phyloP scores from a whole-genome alignment of 73 alveolate species.

The Urostyla sp. region DNA sequence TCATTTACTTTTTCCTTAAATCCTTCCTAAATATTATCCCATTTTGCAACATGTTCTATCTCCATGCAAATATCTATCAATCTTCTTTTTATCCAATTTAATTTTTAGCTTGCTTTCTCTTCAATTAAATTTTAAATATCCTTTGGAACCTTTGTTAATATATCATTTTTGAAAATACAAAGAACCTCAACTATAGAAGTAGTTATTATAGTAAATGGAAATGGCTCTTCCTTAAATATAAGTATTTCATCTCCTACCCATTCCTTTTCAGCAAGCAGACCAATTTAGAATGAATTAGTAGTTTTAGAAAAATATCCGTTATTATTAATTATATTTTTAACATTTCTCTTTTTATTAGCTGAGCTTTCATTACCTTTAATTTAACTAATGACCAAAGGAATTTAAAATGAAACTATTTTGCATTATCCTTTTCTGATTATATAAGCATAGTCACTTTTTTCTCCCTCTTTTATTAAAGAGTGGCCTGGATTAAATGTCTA shows the following conservation, averaged over 20 bases:
- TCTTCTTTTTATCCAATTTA: constrained; percentile 58
- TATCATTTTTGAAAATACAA: constrained; percentile 39
- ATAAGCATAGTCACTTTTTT: constrained; percentile 43
- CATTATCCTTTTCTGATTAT: constrained; percentile 58
- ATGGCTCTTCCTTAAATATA: constrained; percentile 49
- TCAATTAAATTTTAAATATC: constrained; percentile 40
- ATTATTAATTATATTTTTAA: constrained; percentile 30
- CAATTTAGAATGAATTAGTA: constrained; percentile 59
- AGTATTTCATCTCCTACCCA: constrained; percentile 75
- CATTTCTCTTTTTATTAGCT: constrained; percentile 7
- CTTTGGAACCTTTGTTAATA: constrained; percentile 37
- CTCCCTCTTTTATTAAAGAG: constrained; percentile 56
- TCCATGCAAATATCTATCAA: constrained; percentile 61
- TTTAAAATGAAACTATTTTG: constrained; percentile 32
- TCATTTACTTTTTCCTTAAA: constrained; percentile 52
- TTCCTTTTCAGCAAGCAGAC: constrained; percentile 57
- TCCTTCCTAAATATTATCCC: constrained; percentile 58
- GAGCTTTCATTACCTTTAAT: not conserved
- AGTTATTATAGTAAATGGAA: constrained; percentile 54
- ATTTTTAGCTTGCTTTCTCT: constrained; percentile 46
- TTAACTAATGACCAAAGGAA: constrained; percentile 54
- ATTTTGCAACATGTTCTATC: constrained; percentile 45
- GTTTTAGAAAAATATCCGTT: constrained; percentile 72
- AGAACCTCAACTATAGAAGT: constrained; percentile 54
- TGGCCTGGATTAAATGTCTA: constrained; percentile 58